A percentile compares a stretch with the other conserved stretches of the same genome.
Conservation (phyloP, 2,329 filamentous ascomycete species). For the Claviceps capensis region DNA sequence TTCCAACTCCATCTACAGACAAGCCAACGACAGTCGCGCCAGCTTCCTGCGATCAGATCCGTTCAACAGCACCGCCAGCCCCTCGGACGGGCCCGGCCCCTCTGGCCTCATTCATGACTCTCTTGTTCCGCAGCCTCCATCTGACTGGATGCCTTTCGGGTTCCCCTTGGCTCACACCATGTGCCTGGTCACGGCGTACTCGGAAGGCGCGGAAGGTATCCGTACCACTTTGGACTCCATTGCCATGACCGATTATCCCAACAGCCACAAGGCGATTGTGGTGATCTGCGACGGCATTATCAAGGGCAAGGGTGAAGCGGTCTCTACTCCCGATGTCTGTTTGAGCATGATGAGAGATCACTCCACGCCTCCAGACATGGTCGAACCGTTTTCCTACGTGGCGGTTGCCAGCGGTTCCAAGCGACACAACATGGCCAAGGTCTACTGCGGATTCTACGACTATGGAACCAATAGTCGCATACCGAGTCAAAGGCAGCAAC, state of each 20-base stretch:
- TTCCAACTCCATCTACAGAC: constrained; percentile 58
- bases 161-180: constrained; percentile 89
- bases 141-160: constrained; percentile 95
- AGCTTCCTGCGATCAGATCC: constrained; percentile 52
- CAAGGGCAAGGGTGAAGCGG: constrained; percentile 79
- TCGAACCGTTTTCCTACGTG: constrained; percentile 86
- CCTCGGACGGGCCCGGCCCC: constrained; percentile 61
- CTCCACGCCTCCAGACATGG: constrained; percentile 64
- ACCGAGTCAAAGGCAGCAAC: constrained; percentile 77
- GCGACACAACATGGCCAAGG: constrained; percentile 98
- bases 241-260: constrained; percentile 95
- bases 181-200: constrained; percentile 92
- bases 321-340: constrained; percentile 81
- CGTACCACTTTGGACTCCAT: constrained; percentile 92
- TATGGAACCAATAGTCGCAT: constrained; percentile 74
- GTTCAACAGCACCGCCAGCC: constrained; percentile 37
- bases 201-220: constrained; percentile 84
- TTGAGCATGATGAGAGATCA: constrained; percentile 92
- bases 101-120: constrained; percentile 93
- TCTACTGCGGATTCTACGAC: constrained; percentile 96
- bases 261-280: constrained; percentile 95
- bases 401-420: constrained; percentile 92
- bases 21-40: constrained; percentile 45
- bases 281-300: constrained; percentile 96
- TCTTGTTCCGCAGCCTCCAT: constrained; percentile 88